phyloP scores from a whole-genome alignment of 2,329 filamentous ascomycete species.

The Fragosphaeria purpurea region DNA sequence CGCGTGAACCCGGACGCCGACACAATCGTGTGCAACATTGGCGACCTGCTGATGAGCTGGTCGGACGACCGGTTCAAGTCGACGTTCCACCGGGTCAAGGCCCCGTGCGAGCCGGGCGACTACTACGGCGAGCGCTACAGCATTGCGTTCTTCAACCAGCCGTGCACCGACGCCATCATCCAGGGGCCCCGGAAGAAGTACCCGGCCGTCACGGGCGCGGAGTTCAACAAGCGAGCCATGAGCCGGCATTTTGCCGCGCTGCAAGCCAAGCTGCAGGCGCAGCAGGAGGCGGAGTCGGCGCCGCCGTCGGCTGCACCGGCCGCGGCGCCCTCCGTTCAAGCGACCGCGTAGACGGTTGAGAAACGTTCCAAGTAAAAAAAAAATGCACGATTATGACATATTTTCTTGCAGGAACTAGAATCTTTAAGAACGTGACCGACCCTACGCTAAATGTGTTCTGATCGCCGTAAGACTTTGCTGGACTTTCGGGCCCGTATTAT shows the following conservation, averaged over 20 bases:
- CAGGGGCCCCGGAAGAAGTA: constrained; percentile 55
- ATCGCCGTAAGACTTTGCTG: no score
- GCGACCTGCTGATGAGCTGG: constrained; percentile 58
- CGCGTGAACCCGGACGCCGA: constrained; percentile 45
- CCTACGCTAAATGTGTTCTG: no score
- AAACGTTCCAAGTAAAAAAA: no score
- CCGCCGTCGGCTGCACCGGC: background rate
- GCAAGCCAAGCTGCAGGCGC: constrained; percentile 9
- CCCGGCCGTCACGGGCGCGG: constrained; percentile 45
- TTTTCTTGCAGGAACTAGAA: no score
- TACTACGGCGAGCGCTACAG: constrained; percentile 53
- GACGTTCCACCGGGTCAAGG: constrained; percentile 55
- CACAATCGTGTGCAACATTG: constrained; percentile 55
- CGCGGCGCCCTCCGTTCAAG: background rate
- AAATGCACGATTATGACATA: no score
- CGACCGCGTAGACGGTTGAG: background rate
- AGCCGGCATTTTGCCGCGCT: constrained; percentile 16
- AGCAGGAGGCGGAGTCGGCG: background rate
- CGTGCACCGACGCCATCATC: constrained; percentile 45
- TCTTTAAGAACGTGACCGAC: no score
- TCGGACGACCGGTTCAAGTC: constrained; percentile 58
- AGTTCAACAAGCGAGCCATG: constrained; percentile 38
- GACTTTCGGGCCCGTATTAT: no score
- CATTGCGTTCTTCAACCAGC: constrained; percentile 52
- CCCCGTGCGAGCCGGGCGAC: constrained; percentile 40